Conservation (phyloP, 2,329 filamentous ascomycete genomes). For the Cladophialophora chaetospira region DNA sequence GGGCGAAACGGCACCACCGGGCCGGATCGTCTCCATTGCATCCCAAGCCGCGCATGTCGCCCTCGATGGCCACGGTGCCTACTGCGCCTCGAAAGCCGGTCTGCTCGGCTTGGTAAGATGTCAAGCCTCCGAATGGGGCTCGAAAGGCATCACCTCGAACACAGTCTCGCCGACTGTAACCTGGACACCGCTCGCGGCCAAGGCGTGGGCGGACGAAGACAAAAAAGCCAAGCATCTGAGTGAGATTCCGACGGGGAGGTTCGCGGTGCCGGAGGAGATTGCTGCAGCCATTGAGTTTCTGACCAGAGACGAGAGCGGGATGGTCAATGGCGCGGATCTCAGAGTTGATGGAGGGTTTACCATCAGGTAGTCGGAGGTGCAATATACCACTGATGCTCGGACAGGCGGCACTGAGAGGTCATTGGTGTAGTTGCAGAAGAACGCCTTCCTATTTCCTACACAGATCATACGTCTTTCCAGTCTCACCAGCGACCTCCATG, state of each 20-base stretch:
- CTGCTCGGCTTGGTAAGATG: conserved; percentile 48
- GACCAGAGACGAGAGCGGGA: conserved; percentile 45
- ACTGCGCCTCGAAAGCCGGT: conserved; percentile 53
- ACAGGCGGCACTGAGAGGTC: too few species aligned
- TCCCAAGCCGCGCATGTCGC: conserved; percentile 52
- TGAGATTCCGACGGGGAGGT: conserved; percentile 44
- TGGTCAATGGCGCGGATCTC: conserved; percentile 47
- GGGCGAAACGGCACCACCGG: conserved; percentile 37
- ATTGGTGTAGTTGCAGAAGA: too few species aligned
- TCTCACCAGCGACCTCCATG: too few species aligned
- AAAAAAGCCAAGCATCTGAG: conserved; percentile 42
- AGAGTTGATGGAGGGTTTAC: conserved; percentile 46
- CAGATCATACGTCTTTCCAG: too few species aligned
- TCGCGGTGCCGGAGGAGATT: conserved; percentile 44
- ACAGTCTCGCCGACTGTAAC: conserved; percentile 50
- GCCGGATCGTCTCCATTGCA: conserved; percentile 51
- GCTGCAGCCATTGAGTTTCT: conserved; percentile 44
- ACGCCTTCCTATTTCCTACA: too few species aligned
- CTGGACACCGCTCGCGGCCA: conserved; percentile 50
- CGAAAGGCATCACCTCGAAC: conserved; percentile 50
- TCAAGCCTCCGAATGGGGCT: conserved; percentile 52
- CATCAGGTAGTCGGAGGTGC: conserved; percentile 30
- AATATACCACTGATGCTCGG: too few species aligned
- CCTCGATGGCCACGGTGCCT: conserved; percentile 49
- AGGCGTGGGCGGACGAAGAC: conserved; percentile 43